Evolutionary conservation across 1,139 yeast species (phyloP).

Genomic region (Saccharomyces pastorianus): DNA sequence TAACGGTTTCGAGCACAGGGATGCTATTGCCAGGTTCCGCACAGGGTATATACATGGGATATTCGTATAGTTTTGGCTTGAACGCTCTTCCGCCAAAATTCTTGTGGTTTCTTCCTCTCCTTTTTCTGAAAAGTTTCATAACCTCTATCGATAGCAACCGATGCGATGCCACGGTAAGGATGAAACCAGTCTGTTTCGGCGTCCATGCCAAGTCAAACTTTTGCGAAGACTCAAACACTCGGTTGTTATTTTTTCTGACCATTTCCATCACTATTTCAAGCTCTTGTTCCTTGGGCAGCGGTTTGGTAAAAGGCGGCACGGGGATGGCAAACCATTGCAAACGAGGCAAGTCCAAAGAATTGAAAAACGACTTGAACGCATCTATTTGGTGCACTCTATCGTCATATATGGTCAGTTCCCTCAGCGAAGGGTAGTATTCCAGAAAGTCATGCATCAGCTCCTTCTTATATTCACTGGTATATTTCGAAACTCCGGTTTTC

Average conservation of each 20-base stretch:
- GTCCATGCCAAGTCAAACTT: conserved; percentile 8
- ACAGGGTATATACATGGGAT: conserved; percentile 19
- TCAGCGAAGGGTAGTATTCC: conserved; percentile 26
- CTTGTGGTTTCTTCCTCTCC: not conserved
- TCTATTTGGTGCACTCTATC: conserved; percentile 36
- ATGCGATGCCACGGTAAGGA: conserved; percentile 15
- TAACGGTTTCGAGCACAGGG: conserved; percentile 8
- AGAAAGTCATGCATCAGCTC: conserved; percentile 33
- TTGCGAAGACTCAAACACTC: not conserved
- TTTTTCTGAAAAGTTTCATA: conserved; percentile 7
- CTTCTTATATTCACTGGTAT: conserved; percentile 35
- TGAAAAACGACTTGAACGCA: conserved; percentile 31
- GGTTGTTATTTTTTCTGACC: not conserved
- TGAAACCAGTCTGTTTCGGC: conserved; percentile 14
- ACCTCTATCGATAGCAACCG: conserved; percentile 9
- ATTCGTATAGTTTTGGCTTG: conserved; percentile 5
- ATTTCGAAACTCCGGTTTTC: conserved; percentile 21
- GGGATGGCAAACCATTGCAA: conserved; percentile 19
- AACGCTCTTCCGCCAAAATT: not conserved
- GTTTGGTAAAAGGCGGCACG: conserved; percentile 11
- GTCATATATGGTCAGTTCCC: conserved; percentile 36
- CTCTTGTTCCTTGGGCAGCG: conserved; percentile 2
- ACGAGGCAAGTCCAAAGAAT: conserved; percentile 5
- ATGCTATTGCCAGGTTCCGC: conserved; percentile 7
- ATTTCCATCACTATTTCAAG: not conserved